These are phyloP conservation scores for Blastobotrys attinorum DNA, from an alignment of 805 yeast genomes.

Conservation along the genomic window DNA sequence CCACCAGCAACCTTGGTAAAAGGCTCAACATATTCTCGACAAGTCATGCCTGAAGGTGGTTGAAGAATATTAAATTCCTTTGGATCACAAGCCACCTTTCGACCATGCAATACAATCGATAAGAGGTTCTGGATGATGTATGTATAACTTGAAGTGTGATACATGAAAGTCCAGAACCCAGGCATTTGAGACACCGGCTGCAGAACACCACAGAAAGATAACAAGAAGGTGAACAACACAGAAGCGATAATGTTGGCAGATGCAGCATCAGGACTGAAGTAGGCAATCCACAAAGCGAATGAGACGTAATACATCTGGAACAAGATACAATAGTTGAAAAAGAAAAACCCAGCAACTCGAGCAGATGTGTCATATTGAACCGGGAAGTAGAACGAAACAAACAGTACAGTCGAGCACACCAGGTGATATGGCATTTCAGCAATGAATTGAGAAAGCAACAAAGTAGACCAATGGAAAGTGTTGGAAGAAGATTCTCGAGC, in stretches of 20 bases:
- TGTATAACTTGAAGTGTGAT: conserved; percentile 62
- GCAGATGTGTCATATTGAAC: conserved; percentile 37
- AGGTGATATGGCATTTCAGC: conserved; percentile 56
- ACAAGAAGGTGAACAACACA: conserved; percentile 47
- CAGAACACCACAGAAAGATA: conserved; percentile 64
- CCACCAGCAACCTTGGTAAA: conserved; percentile 45
- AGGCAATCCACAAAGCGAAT: conserved; percentile 47
- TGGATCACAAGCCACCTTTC: conserved; percentile 41
- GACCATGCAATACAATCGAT: conserved; percentile 40
- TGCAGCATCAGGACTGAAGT: conserved; percentile 56
- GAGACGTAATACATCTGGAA: conserved; percentile 46
- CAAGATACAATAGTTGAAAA: conserved; percentile 41
- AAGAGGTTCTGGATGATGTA: conserved; percentile 57
- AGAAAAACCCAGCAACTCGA: conserved; percentile 42
- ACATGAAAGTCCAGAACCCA: conserved; percentile 80
- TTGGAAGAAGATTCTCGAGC: conserved; percentile 64
- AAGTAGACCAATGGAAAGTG: conserved; percentile 63
- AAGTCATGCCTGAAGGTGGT: conserved; percentile 57
- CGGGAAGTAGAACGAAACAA: conserved; percentile 46
- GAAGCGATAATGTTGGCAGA: conserved; percentile 56
- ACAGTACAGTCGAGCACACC: conserved; percentile 43
- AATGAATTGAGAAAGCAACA: conserved; percentile 45
- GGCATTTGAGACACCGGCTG: conserved; percentile 56
- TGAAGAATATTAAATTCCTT: conserved; percentile 42
- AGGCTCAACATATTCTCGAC: conserved; percentile 44